Evolutionary conservation across 2,329 filamentous ascomycete species (phyloP), one percentile per base, ranked within the genome.

Genomic region (Microcera coccophila): DNA sequence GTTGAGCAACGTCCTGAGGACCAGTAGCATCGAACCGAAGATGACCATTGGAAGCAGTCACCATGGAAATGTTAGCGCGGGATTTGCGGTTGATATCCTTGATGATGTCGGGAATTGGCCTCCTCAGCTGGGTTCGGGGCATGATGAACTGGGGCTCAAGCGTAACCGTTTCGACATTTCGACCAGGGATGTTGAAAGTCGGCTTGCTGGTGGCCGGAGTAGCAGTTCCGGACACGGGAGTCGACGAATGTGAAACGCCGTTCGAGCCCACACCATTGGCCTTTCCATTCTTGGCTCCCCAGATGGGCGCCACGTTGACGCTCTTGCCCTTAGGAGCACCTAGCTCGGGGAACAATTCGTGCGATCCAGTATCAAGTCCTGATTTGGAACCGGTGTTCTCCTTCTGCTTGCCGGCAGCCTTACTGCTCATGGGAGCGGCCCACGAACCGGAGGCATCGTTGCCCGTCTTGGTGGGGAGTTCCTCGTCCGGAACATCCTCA

Each of bases 1-100:
- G 84, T 61, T 89, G 84, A 51, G 91, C 90, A 56, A 86, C 81
- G 45, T 94, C 87, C 45, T 84, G 82, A 44, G 89, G 85, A 44
- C 93, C 91, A 52, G 82, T 85, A 36, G 89, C 90, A 65, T 91
- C 87, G 61, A 98, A 94, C 55, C 84, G 82, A 55, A 90, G 75
- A 28, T 79, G 78, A 17, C 86, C 87, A 50, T 80, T 83, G 49
- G 82, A 78, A n/a, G 83, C 81, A 46, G 80, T 78, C 45, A 80
- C 80, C 75, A 90, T 84, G 54, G 85, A 84, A 54, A 98, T 81
- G 55, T 82, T 87, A 45, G 90, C 90, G 63, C 91, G 90, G 47
- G 88, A 95, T 62, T 85, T 87, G 68, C 85, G 87, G 70, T 95
- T 96, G 69, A 97, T 87, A 53, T 96, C 90, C 63, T 88, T 87